phyloP scores from a whole-genome alignment of 768 basidiomycete genomes.

The Dentipellis fragilis region DNA sequence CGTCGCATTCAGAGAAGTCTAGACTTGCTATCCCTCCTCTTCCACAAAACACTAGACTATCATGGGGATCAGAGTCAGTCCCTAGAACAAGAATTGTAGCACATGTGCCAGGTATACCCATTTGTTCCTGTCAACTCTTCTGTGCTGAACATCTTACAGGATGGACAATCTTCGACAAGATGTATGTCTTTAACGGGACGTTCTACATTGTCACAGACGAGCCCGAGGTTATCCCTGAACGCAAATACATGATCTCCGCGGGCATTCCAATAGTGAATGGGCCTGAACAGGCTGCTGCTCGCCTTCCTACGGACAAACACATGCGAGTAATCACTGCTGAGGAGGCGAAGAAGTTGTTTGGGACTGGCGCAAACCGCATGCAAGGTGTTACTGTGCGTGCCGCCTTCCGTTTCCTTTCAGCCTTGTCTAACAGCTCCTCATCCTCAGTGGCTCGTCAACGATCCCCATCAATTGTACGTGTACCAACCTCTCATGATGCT shows the following conservation, averaged over 20 bases:
- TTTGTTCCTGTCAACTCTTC: background rate
- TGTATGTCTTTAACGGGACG: slow-evolving; percentile 76
- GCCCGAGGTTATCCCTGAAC: slow-evolving; percentile 54
- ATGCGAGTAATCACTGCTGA: slow-evolving; percentile 64
- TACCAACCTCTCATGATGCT: background rate
- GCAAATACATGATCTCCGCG: slow-evolving; percentile 62
- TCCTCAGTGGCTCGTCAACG: slow-evolving; percentile 73
- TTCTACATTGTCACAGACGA: slow-evolving; percentile 74
- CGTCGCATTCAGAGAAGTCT: background rate
- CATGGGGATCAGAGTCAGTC: slow-evolving; percentile 24
- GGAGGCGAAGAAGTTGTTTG: slow-evolving; percentile 62
- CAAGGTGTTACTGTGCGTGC: slow-evolving; percentile 60
- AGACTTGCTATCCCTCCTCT: slow-evolving; percentile 2
- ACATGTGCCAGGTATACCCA: slow-evolving; percentile 57
- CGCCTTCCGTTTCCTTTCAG: background rate
- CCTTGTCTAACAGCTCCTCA: background rate
- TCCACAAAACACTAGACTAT: slow-evolving; percentile 5
- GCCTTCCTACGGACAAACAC: slow-evolving; percentile 70
- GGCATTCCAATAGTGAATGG: slow-evolving; percentile 51
- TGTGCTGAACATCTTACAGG: slow-evolving; percentile 36
- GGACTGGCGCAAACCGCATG: slow-evolving; percentile 59
- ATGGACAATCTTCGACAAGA: slow-evolving; percentile 82
- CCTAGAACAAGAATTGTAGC: slow-evolving; percentile 59
- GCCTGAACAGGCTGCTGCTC: slow-evolving; percentile 38
- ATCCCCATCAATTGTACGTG: slow-evolving; percentile 75